Conservation (phyloP, 352 stramenopile species). For the Globisporangium recalcitrans region DNA sequence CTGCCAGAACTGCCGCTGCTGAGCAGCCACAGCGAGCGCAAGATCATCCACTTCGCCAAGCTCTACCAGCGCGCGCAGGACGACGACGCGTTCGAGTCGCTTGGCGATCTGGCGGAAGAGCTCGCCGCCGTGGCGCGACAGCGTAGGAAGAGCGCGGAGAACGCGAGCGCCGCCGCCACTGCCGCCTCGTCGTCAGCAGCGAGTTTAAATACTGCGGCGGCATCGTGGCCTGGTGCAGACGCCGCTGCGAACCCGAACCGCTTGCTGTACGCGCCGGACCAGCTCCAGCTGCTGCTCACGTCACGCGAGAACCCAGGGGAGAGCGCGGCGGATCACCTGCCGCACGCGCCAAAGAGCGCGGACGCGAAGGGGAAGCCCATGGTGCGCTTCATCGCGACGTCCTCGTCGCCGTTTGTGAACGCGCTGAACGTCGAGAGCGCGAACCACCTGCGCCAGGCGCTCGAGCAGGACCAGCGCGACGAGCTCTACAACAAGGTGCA, state of each 20-base stretch:
- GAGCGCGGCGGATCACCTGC: conserved; percentile 30
- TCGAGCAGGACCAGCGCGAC: conserved; percentile 30
- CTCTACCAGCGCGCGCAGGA: conserved; percentile 65
- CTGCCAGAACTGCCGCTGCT: conserved; percentile 15
- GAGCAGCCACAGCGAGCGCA: conserved; percentile 5
- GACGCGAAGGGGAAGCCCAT: conserved; percentile 63
- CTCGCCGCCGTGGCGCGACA: conserved; percentile 41
- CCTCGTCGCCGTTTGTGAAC: conserved; percentile 52
- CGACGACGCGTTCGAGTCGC: conserved; percentile 43
- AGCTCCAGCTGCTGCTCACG: conserved; percentile 59
- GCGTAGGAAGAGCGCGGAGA: conserved; percentile 27
- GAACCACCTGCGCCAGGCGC: conserved; percentile 15
- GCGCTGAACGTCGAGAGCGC: conserved; percentile 20
- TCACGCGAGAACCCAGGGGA: conserved; percentile 38
- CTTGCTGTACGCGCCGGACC: conserved; percentile 44
- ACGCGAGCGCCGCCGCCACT: background rate
- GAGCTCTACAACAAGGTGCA: conserved; percentile 77
- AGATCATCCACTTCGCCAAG: conserved; percentile 50
- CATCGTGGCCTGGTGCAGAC: conserved; percentile 6
- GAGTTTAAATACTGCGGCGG: background rate
- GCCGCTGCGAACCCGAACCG: conserved; percentile 17
- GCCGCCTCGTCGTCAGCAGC: background rate
- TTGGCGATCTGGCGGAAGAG: conserved; percentile 51
- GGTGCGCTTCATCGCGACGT: conserved; percentile 56
- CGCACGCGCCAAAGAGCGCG: conserved; percentile 26